phyloP scores from a whole-genome alignment of 495 filamentous ascomycete species.

The Penicillium nucicola region DNA sequence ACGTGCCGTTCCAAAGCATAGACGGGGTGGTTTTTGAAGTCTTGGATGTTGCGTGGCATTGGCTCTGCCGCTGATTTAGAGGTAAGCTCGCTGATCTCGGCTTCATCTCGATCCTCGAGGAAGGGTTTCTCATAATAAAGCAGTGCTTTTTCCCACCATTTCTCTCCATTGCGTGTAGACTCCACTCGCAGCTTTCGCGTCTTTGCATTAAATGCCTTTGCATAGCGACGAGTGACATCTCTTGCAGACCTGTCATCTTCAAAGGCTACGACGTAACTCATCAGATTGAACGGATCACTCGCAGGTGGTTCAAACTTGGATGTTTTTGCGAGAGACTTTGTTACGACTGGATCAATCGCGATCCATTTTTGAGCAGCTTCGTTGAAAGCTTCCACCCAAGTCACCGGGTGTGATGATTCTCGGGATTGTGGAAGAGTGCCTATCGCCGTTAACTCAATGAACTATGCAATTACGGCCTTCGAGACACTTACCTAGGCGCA shows the following conservation, averaged over 20 bases:
- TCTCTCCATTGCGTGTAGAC: conserved; percentile 56
- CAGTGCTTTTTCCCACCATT: conserved; percentile 70
- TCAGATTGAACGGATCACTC: conserved; percentile 64
- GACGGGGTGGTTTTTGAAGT: conserved; percentile 90
- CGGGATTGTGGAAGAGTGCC: conserved; percentile 18
- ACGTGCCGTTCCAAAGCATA: conserved; percentile 89
- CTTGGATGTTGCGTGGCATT: conserved; percentile 84
- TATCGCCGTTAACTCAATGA: not conserved
- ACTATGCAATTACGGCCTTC: not conserved
- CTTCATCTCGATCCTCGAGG: conserved; percentile 66
- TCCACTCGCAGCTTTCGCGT: conserved; percentile 77
- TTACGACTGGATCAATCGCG: conserved; percentile 81
- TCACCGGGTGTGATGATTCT: conserved; percentile 71
- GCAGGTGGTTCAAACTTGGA: conserved; percentile 77
- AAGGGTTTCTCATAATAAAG: conserved; percentile 55
- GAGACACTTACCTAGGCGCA: conserved; percentile 10
- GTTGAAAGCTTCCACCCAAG: conserved; percentile 92
- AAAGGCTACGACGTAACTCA: conserved; percentile 85
- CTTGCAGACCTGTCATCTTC: conserved; percentile 68
- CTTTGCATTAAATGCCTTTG: conserved; percentile 83
- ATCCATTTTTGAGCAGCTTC: conserved; percentile 85
- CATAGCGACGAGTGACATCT: conserved; percentile 81
- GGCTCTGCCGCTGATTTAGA: conserved; percentile 70
- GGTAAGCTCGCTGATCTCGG: conserved; percentile 75
- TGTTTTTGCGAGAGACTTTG: conserved; percentile 68